phyloP scores from a whole-genome alignment of 208 protist genomes.

The Acanthamoeba lenticulata region DNA sequence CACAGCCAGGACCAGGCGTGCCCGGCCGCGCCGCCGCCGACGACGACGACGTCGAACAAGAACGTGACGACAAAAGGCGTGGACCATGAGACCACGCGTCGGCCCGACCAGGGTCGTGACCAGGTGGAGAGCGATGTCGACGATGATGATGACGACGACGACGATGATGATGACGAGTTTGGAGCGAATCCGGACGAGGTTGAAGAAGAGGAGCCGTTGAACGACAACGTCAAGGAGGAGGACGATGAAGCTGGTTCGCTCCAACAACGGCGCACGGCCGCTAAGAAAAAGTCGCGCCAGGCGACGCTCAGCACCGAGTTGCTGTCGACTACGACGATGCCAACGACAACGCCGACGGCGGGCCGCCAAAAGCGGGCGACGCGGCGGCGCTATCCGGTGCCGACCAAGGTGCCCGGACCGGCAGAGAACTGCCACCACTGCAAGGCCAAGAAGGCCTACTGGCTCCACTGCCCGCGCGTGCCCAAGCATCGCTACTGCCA shows the following conservation, averaged over 20 bases:
- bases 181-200: not conserved
- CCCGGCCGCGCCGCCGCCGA: not conserved
- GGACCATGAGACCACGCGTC: not conserved
- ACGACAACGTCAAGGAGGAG: not conserved
- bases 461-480: not conserved
- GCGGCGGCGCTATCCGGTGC: not conserved
- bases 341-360: not conserved
- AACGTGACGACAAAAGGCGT: not conserved
- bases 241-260: not conserved
- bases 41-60: not conserved
- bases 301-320: too few species aligned
- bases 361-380: not conserved
- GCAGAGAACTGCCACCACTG: conserved; percentile 32
- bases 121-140: not conserved
- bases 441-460: conserved; percentile 47
- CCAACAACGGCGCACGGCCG: too few species aligned
- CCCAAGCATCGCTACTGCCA: conserved; percentile 19
- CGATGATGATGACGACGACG: not conserved
- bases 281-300: too few species aligned
- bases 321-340: not conserved
- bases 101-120: not conserved
- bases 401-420: not conserved
- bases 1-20: too few species aligned
- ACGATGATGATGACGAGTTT: not conserved
- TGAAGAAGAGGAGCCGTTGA: not conserved